Base-by-base conservation (phyloP, 805 yeast genomes). In the Starmerella etchellsii region DNA sequence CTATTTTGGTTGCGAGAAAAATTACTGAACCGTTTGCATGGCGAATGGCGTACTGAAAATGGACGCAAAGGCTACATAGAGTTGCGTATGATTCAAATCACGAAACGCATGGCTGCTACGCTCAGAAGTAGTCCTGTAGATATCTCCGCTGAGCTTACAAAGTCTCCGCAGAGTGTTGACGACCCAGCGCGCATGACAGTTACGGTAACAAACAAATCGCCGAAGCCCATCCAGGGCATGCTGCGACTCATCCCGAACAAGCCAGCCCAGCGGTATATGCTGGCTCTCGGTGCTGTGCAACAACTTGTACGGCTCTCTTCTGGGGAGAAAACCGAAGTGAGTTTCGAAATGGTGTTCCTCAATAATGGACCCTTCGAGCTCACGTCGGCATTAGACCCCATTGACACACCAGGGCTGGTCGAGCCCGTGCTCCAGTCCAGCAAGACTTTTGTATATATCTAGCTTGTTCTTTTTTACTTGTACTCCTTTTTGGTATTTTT, bases 301-400 rank as follows among this genome's bases (percentile, higher is more conserved):
- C 66, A 63, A 22, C 70, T 71, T 20, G 54, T 76, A 5, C 63
- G 68, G 2, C 50, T 78, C 1, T 52, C 51, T 1, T 67, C 78
- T 0, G 70, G 71, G 1, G 67, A 61, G 21, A 52, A 63, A 0
- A 39, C 62, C 3, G 62, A 56, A 2, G 61, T 74, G 24, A 66
- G 65, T 20, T 55, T 80, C 30, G 74, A 82, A 7, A 70, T 78
- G 36, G 68, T 78, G 16, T 71, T 83, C 4, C 61, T 87, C 29
- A 87, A 81, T 40, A 68, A 68, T 34, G 97, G 96, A 2, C 78
- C 73, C 36, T 85, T 78, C 55, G 91, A 82, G 56, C 78, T 94
- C 79, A 83, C 87, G 1, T 70, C 71, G 0, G 58, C 74, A 13
- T 64, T 75, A 47, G 81, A 76, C 40, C 72, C 68, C 41, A 30